Percentiles rank a stretch among this genome's conserved stretches.
Evolutionary conservation across 345 rosid genomes (phyloP).

Genomic region (Camelina hispida): DNA sequence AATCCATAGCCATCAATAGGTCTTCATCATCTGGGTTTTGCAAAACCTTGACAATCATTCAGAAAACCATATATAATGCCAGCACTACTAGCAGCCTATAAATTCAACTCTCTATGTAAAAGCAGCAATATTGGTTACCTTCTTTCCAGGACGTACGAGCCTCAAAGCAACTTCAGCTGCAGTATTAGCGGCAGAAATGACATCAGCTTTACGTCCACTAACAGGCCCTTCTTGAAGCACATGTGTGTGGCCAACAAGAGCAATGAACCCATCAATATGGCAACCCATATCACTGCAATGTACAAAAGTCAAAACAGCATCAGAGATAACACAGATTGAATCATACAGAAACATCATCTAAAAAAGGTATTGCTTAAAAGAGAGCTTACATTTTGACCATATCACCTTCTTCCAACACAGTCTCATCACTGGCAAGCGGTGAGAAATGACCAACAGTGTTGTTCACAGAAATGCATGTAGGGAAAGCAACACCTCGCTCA

Average conservation of each 20-base stretch:
- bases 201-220: conserved; percentile 84
- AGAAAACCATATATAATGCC: background rate
- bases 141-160: conserved; percentile 96
- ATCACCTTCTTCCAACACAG: conserved; percentile 84
- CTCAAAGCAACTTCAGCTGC: conserved; percentile 99
- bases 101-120: background rate
- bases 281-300: conserved; percentile 87
- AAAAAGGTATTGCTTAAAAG: too few relatives aligned
- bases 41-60: conserved; percentile 18
- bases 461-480: conserved; percentile 91
- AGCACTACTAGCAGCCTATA: background rate
- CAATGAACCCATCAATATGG: conserved; percentile 97
- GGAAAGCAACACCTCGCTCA: conserved; percentile 92
- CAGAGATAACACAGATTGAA: background rate
- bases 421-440: conserved; percentile 83
- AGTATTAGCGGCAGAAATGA: conserved; percentile 87
- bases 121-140: conserved; percentile 50
- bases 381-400: conserved; percentile 86
- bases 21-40: conserved; percentile 65
- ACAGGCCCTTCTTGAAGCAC: conserved; percentile 76
- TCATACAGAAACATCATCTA: background rate
- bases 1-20: too few relatives aligned
- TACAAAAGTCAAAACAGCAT: background rate
- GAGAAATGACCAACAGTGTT: conserved; percentile 87
- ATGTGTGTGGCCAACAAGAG: conserved; percentile 89